phyloP scores from a whole-genome alignment of 371 early-diverging fungal species.

The Syncephalis plumigaleata region DNA sequence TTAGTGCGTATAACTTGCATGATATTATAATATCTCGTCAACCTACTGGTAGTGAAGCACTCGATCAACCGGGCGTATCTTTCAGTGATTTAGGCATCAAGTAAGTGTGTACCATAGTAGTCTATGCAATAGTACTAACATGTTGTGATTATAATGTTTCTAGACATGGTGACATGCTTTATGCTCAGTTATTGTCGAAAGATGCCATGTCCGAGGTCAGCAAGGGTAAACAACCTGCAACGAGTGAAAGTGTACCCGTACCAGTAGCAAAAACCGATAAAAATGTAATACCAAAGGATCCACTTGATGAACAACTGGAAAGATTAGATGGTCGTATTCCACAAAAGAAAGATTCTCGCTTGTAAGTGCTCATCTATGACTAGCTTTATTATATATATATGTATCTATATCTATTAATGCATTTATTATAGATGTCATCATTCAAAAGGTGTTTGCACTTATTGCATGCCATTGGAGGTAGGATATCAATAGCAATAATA shows the following conservation, averaged over 20 bases:
- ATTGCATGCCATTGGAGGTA: conserved; percentile 89
- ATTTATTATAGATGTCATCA: conserved; percentile 73
- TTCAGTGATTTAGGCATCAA: conserved; percentile 5
- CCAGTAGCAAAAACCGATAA: conserved; percentile 2
- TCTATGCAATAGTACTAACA: too few relatives aligned
- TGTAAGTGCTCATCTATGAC: conserved; percentile 28
- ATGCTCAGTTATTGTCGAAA: not conserved
- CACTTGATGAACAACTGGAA: conserved; percentile 67
- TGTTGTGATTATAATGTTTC: not conserved
- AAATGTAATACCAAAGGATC: conserved; percentile 34
- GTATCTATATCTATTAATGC: not conserved
- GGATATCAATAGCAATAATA: too few relatives aligned
- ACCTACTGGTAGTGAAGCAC: not conserved
- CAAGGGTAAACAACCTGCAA: not conserved
- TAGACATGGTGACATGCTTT: conserved; percentile 1
- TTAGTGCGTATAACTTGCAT: conserved; percentile 8
- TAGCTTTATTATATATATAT: not conserved
- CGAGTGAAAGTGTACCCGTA: conserved; percentile 1
- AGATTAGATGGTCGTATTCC: conserved; percentile 68
- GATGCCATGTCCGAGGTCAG: too few relatives aligned
- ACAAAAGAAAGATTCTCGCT: conserved; percentile 56
- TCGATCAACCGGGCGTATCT: not conserved
- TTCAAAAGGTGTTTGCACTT: conserved; percentile 89
- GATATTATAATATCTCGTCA: not conserved
- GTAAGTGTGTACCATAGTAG: too few relatives aligned